A percentile compares a stretch with the other conserved stretches of the same genome.
Evolutionary conservation across 2,329 filamentous ascomycete genomes (phyloP).

Genomic region (Thielaviopsis euricoi): DNA sequence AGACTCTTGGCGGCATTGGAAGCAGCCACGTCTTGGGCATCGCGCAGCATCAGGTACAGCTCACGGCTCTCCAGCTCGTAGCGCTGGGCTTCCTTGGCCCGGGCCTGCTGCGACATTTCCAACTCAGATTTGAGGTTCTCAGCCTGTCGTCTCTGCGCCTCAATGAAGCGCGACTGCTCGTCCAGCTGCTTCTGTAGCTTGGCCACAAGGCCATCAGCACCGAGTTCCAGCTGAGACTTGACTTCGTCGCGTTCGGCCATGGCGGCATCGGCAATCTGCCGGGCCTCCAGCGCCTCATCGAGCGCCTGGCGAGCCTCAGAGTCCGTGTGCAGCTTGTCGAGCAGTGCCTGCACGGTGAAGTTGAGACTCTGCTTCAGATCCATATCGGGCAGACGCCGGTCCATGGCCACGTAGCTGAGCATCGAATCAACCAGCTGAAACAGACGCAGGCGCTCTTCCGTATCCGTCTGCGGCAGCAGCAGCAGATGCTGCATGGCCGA

Average conservation of each 20-base stretch:
- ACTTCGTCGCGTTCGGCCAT: constrained; percentile 95
- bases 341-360: constrained; percentile 86
- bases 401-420: constrained; percentile 98
- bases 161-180: constrained; percentile 79
- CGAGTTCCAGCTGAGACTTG: constrained; percentile 72
- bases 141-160: constrained; percentile 70
- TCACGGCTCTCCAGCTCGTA: constrained; percentile 94
- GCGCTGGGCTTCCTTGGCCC: constrained; percentile 79
- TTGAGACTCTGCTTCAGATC: constrained; percentile 95
- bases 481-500: constrained; percentile 91
- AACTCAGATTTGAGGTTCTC: constrained; percentile 82
- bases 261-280: constrained; percentile 86
- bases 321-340: constrained; percentile 94
- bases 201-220: constrained; percentile 81
- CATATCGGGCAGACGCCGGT: constrained; percentile 85
- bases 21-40: constrained; percentile 89
- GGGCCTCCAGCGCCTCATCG: constrained; percentile 78
- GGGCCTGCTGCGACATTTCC: constrained; percentile 67
- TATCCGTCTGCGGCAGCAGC: constrained; percentile 78
- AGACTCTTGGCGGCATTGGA: constrained; percentile 51
- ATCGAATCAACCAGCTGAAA: constrained; percentile 98
- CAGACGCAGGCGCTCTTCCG: constrained; percentile 82
- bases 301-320: constrained; percentile 82
- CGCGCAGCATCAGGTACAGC: constrained; percentile 92
- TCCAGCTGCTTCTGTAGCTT: constrained; percentile 91